phyloP scores from a whole-genome alignment of 345 rosid species.

The Hibiscus trionum region DNA sequence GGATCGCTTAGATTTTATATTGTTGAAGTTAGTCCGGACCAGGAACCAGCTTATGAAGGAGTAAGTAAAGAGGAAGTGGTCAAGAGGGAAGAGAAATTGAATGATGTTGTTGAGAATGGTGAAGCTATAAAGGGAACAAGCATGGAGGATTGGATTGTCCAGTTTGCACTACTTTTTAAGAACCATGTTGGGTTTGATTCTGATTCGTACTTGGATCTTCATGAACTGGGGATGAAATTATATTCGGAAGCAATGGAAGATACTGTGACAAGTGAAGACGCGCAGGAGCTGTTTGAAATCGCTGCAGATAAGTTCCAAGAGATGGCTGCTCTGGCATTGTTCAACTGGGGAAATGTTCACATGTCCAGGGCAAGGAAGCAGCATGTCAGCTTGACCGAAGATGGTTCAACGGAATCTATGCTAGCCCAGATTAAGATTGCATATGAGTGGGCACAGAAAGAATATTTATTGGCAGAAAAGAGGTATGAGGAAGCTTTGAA shows the following conservation, averaged over 20 bases:
- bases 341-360: slow-evolving; percentile 97
- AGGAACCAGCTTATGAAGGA: slow-evolving; percentile 57
- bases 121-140: slow-evolving; percentile 32
- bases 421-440: slow-evolving; percentile 47
- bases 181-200: slow-evolving; percentile 96
- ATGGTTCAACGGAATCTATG: slow-evolving; percentile 52
- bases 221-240: slow-evolving; percentile 87
- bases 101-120: slow-evolving; percentile 38
- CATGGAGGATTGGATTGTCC: slow-evolving; percentile 77
- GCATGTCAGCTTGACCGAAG: slow-evolving; percentile 56
- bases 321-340: slow-evolving; percentile 89
- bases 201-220: slow-evolving; percentile 88
- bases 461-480: slow-evolving; percentile 61
- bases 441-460: slow-evolving; percentile 67
- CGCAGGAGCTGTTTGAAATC: slow-evolving; percentile 75
- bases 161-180: slow-evolving; percentile 85
- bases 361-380: slow-evolving; percentile 84
- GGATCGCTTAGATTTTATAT: slow-evolving; percentile 69
- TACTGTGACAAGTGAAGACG: slow-evolving; percentile 71
- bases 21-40: slow-evolving; percentile 67
- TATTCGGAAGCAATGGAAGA: slow-evolving; percentile 95
- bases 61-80: slow-evolving; percentile 16
- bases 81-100: slow-evolving; percentile 22
- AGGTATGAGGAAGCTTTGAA: slow-evolving; percentile 77
- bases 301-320: slow-evolving; percentile 93